phyloP scores from a whole-genome alignment of 257 asterid species.

The Solanum pinnatisectum region DNA sequence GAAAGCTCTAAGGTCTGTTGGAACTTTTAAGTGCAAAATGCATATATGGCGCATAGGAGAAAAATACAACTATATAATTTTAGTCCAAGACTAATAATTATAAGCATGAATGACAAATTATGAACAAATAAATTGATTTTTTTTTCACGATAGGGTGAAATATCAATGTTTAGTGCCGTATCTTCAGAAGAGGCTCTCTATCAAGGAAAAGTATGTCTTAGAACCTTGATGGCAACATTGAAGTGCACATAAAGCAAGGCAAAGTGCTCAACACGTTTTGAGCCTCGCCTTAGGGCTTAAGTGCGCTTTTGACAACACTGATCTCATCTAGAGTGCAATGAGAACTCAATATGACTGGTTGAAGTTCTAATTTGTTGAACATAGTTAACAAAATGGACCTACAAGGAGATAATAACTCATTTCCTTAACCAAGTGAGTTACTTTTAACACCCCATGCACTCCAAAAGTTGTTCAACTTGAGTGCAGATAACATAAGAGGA shows the following conservation, averaged over 20 bases:
- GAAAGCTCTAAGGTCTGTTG: neutral
- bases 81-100: neutral
- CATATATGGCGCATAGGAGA: neutral
- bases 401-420: neutral
- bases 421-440: neutral
- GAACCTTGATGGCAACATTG: neutral
- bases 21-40: neutral
- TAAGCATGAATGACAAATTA: neutral
- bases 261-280: neutral
- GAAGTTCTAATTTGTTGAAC: neutral
- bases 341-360: neutral
- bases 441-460: neutral
- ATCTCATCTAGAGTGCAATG: neutral
- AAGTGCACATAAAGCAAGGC: fast-evolving
- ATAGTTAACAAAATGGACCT: neutral
- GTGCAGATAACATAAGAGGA: neutral
- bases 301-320: neutral
- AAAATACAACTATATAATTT: neutral
- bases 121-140: neutral
- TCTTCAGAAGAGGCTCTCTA: neutral
- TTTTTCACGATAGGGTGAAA: neutral
- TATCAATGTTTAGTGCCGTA: neutral
- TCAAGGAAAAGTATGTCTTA: neutral
- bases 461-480: neutral
- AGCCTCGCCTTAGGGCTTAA: neutral